Evolutionary conservation across 805 yeast genomes (phyloP).

Genomic region (Millerozyma miso): DNA sequence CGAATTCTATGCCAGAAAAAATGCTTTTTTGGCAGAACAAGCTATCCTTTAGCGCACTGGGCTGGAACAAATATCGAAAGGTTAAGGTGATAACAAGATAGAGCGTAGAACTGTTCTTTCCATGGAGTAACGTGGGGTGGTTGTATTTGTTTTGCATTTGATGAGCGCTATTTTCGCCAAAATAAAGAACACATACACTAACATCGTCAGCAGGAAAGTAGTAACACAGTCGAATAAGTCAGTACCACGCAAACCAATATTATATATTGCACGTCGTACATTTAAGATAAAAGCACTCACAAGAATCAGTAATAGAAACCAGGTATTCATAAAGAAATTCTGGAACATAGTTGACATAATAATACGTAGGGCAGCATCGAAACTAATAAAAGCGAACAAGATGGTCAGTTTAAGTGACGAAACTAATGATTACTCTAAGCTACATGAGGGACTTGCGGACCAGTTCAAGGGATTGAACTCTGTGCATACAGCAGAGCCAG

Average conservation of each 20-base stretch:
- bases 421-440: slow-evolving; percentile 17
- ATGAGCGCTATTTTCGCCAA: slow-evolving; percentile 2
- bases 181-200: slow-evolving; percentile 1
- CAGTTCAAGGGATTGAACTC: slow-evolving; percentile 84
- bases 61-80: too few species aligned
- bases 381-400: not conserved
- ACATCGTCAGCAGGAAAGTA: slow-evolving; percentile 1
- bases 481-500: slow-evolving; percentile 71
- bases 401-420: slow-evolving; percentile 2
- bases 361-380: not conserved
- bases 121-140: not conserved
- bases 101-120: not conserved
- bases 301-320: not conserved
- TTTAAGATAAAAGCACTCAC: not conserved
- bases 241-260: not conserved
- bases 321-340: not conserved
- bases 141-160: not conserved
- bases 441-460: slow-evolving; percentile 47
- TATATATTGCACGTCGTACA: not conserved
- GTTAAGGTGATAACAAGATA: too few species aligned
- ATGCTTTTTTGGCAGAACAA: too few species aligned
- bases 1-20: too few species aligned
- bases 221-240: not conserved
- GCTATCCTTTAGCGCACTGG: too few species aligned
- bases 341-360: not conserved